A percentile compares a stretch with the other conserved stretches of the same genome.
Conservation (phyloP, 306 rosid genomes). For the Luffa aegyptiaca region DNA sequence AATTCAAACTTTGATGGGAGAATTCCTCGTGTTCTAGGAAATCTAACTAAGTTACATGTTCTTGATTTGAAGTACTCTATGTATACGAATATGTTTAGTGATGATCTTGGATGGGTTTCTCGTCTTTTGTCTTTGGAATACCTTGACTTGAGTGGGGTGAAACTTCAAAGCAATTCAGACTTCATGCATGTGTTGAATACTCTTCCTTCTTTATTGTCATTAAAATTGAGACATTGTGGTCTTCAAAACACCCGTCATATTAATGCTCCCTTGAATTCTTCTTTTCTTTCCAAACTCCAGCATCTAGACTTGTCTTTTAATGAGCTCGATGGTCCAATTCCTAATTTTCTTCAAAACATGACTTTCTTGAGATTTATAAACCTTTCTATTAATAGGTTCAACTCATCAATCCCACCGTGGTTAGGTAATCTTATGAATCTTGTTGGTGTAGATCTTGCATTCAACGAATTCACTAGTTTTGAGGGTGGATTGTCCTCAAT, state of each 20-base stretch:
- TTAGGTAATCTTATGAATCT: background rate
- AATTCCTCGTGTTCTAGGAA: background rate
- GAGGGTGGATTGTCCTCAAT: background rate
- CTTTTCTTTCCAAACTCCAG: background rate
- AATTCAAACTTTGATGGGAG: background rate
- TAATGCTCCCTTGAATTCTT: background rate
- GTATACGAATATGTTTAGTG: background rate
- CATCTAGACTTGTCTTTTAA: background rate
- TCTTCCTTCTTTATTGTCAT: background rate
- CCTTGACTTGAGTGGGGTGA: conserved; percentile 14
- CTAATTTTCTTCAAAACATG: background rate
- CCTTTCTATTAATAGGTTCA: background rate
- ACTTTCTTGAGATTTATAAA: background rate
- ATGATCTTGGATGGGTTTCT: conserved; percentile 11
- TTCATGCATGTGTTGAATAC: conserved; percentile 4
- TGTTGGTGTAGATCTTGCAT: background rate
- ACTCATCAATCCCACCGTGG: background rate
- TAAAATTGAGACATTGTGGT: conserved; percentile 1
- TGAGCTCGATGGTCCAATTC: background rate
- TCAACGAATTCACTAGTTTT: background rate
- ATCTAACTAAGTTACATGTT: background rate
- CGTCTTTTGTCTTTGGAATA: background rate
- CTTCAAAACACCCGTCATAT: background rate
- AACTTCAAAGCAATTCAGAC: conserved; percentile 8
- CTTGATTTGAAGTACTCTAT: background rate